Evolutionary conservation across 2,329 filamentous ascomycete species (phyloP).

Genomic region (Penicillium griseofulvum): DNA sequence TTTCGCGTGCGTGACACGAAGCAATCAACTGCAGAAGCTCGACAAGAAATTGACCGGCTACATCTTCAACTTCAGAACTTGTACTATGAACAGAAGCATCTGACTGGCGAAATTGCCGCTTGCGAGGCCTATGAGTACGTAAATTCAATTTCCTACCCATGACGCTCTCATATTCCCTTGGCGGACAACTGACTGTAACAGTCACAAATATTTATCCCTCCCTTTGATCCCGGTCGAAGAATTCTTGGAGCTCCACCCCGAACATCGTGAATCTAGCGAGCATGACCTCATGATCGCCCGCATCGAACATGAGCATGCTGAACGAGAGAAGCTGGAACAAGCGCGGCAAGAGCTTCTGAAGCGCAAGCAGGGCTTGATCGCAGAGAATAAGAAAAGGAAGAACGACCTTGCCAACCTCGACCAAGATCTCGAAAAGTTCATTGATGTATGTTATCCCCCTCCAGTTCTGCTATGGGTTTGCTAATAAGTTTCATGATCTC

Average conservation of each 20-base stretch:
- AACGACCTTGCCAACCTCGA: slow-evolving; percentile 90
- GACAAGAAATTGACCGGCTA: slow-evolving; percentile 85
- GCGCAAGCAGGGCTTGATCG: slow-evolving; percentile 66
- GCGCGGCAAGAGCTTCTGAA: slow-evolving; percentile 74
- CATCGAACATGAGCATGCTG: slow-evolving; percentile 84
- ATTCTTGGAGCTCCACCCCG: slow-evolving; percentile 73
- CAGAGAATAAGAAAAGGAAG: slow-evolving; percentile 86
- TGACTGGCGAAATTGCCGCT: slow-evolving; percentile 83
- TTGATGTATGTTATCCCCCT: slow-evolving; percentile 62
- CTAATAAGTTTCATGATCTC: slow-evolving; percentile 9
- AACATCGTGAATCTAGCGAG: slow-evolving; percentile 69
- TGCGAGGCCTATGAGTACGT: slow-evolving; percentile 90
- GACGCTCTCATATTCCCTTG: not conserved
- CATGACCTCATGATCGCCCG: slow-evolving; percentile 83
- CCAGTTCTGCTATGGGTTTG: not conserved
- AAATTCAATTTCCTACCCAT: not conserved
- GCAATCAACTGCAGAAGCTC: slow-evolving; percentile 76
- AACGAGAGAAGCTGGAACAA: slow-evolving; percentile 81
- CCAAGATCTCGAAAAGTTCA: slow-evolving; percentile 88
- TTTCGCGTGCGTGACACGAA: slow-evolving; percentile 83
- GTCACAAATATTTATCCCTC: slow-evolving; percentile 79
- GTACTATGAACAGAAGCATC: slow-evolving; percentile 90
- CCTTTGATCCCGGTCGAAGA: slow-evolving; percentile 81
- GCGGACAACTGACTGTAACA: slow-evolving; percentile 12
- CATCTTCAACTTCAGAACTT: slow-evolving; percentile 93